Base-by-base conservation (phyloP, 192 early-diverging fungal species). In the Rhizophlyctis rosea region DNA sequence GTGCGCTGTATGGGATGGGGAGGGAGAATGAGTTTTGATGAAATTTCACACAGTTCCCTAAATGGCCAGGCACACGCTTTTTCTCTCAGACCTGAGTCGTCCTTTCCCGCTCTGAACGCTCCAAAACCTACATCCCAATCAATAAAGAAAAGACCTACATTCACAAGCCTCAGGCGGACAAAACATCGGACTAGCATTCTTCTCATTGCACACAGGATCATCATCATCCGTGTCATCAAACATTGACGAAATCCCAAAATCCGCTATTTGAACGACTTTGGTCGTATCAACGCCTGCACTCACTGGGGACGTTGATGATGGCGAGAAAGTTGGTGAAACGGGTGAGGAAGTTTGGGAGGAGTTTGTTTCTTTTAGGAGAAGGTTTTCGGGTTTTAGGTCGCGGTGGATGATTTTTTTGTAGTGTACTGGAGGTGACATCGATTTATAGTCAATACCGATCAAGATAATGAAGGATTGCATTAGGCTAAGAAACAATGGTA, bases 191-290 rank as follows among this genome's bases (percentile, higher is more conserved):
- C 76, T 76, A 0, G 83, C 70, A 54, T 82, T 86, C 54, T 77
- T 75, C 51, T 82, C 75, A 30, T 71, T 53, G 18, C 77, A 25
- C 7, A 70, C 27, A 23, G 36, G 16, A 32, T 73, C 70, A 25
- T 82, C 73, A 16, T 81, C 69, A 11, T 64, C 62, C 18, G 71
- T 70, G 39, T 81, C 81, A 44, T 71, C 67, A 36, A 83, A 74
- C 78, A 84, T 79, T 50, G 73, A 70, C 33, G 82, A 81, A 31
- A 86, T 86, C 3, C 84, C 84, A 69, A 86, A 86, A 59, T 86
- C 84, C 4, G 77, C 69, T 32, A 86, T 81, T 66, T 81, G 79
- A 2, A 86, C 56, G 14, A 70, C 57, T n/a, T 57, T 58, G 21
- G 55, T 32, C 57, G 29, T 47, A 44, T 44, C 39, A 13, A 18